These are phyloP conservation scores for Eutrema salsugineum DNA, from an alignment of 441 rosid species.

Conservation along the genomic window DNA sequence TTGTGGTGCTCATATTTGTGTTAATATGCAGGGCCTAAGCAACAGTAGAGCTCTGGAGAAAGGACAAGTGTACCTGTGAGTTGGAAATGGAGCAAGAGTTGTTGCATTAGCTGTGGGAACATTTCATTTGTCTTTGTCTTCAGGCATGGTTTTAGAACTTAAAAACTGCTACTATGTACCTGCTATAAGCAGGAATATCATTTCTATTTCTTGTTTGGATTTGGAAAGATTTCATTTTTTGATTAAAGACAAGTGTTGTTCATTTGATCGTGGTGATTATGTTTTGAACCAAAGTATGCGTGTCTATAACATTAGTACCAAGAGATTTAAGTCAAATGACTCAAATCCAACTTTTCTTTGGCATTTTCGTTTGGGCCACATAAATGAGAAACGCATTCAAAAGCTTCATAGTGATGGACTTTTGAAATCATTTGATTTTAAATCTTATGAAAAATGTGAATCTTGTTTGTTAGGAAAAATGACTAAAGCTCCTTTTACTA, in stretches of 20 bases:
- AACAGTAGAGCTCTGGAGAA: too few relatives aligned
- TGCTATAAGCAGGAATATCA: too few relatives aligned
- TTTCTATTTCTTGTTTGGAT: too few relatives aligned
- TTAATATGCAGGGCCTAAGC: too few relatives aligned
- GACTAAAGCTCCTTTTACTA: neutral
- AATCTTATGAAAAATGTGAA: neutral
- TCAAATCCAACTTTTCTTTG: neutral
- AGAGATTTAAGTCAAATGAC: neutral
- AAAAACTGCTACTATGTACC: too few relatives aligned
- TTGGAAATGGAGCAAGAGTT: slow-evolving; percentile 3
- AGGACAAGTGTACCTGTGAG: neutral
- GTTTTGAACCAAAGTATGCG: neutral
- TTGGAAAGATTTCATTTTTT: too few relatives aligned
- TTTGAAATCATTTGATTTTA: too few relatives aligned
- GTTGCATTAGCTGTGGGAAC: neutral
- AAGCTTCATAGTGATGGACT: neutral
- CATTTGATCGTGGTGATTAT: neutral
- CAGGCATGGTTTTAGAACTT: neutral
- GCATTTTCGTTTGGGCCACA: neutral
- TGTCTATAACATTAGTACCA: neutral
- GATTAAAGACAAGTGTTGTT: neutral
- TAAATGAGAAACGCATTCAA: neutral
- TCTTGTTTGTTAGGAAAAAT: neutral
- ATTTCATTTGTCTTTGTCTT: neutral
- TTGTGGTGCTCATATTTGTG: too few relatives aligned